Evolutionary conservation across 192 early-diverging fungal genomes (phyloP).

Genomic region (Coemansia aciculifera): DNA sequence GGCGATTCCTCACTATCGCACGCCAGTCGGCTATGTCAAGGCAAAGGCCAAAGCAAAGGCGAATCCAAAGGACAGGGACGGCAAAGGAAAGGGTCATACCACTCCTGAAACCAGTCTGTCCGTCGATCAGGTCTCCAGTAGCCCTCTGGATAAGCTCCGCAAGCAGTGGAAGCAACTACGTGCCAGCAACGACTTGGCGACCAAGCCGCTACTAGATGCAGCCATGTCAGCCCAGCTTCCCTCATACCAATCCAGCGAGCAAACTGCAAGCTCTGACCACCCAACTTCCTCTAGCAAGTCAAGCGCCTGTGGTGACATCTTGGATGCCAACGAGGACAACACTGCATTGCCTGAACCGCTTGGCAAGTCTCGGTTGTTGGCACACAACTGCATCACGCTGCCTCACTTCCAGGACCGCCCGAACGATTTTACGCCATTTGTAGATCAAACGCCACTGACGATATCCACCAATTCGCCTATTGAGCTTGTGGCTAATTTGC

Average conservation of each 20-base stretch:
- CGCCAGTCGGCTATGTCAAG: conserved; percentile 22
- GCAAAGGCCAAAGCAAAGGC: conserved; percentile 5
- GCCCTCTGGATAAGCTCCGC: conserved; percentile 7
- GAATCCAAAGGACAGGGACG: too few relatives aligned
- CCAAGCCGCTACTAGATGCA: conserved; percentile 14
- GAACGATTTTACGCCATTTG: conserved; percentile 49
- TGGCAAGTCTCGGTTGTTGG: neutral
- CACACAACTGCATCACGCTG: conserved; percentile 25
- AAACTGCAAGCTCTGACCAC: conserved; percentile 1
- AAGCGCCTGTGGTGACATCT: neutral
- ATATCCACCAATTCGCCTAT: conserved; percentile 75
- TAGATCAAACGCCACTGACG: conserved; percentile 72
- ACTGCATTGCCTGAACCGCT: neutral
- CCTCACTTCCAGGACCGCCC: conserved; percentile 41
- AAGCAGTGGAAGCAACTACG: conserved; percentile 1
- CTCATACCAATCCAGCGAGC: conserved; percentile 24
- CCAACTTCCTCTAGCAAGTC: conserved; percentile 7
- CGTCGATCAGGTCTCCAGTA: neutral
- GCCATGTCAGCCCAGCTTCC: neutral
- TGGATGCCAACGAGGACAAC: neutral
- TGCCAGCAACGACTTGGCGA: neutral
- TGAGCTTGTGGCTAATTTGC: conserved; percentile 81
- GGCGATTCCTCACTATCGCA: conserved; percentile 39
- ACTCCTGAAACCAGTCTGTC: neutral
- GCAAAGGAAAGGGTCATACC: neutral